Evolutionary conservation across 2,329 filamentous ascomycete genomes (phyloP), one percentile per base, ranked within the genome.

Genomic region (Colletotrichum liriopes): DNA sequence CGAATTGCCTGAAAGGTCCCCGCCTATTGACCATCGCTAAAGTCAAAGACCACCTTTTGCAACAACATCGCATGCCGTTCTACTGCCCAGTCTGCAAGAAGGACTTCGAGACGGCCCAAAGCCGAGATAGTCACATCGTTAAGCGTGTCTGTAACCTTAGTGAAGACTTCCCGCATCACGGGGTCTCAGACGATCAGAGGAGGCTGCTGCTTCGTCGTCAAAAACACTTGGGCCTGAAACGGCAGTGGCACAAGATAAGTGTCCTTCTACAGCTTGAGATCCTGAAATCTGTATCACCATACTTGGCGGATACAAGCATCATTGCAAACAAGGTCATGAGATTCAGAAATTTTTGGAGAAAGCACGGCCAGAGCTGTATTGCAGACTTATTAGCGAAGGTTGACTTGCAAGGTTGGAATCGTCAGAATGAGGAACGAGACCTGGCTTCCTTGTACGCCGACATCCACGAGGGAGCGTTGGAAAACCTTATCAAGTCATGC

Each of bases 1-100:
- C 63, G 8, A 23, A 14, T 8, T 66, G 63, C 14, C 43, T 66
- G 20, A 59, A 32, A 32, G 7, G 18, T 9, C 37, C 20, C 7
- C 54, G 63, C 14, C 32, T 66, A 14, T 20, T 35, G 20, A 51
- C 52, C 3, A 58, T 66, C 5, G 11, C 37, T 20, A 26, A 59
- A 23, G 64, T 60, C 23, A 59, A 18, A 43, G 43, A 59, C 3
- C 64, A 66, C 20, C n/a, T 66, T 14, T 54, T 23, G 55, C 55
- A 52, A 20, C n/a, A 52, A 3, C 64, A 67, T 43, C 54, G 64
- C 12, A 26, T 67, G 5, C 55, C 55, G 1, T 67, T 60, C 23
- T 67, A 67, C 35, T 67, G 64, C 5, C 64, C 64, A 1, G 32
- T 60, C 12, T 67, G 64, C 45, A 67, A 60, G 12, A 23, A n/a